Conservation (phyloP, 129 eudicot genomes). For the Arctium lappa region DNA sequence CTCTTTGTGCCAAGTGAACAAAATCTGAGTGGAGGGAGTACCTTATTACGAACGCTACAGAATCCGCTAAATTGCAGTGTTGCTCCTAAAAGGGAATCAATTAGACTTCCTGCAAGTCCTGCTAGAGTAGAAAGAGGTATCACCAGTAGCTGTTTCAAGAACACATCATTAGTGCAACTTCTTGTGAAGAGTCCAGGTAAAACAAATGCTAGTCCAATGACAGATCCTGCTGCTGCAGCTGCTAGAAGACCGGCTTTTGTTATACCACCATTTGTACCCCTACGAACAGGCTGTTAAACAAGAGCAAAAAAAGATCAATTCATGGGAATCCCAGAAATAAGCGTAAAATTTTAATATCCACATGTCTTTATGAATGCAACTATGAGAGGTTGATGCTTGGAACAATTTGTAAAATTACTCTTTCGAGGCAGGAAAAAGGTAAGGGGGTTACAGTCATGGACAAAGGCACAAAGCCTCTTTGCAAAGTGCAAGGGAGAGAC, state of each 20-base stretch:
- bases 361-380: not conserved
- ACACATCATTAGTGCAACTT: constrained; percentile 48
- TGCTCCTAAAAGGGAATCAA: constrained; percentile 79
- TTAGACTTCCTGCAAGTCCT: constrained; percentile 74
- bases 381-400: not conserved
- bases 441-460: not conserved
- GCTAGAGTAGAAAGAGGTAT: constrained; percentile 82
- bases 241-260: constrained; percentile 81
- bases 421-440: not conserved
- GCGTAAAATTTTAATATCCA: not conserved
- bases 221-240: constrained; percentile 84
- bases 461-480: not conserved
- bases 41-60: constrained; percentile 89
- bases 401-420: not conserved
- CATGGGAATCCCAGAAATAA: not conserved
- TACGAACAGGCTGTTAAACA: constrained; percentile 73
- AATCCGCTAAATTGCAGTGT: constrained; percentile 82
- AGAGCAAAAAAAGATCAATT: not conserved
- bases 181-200: constrained; percentile 62
- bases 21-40: not conserved
- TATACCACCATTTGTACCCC: constrained; percentile 98
- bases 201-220: constrained; percentile 80
- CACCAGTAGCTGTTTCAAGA: constrained; percentile 73
- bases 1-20: not conserved
- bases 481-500: too few relatives aligned